A percentile compares a stretch with the other conserved stretches of the same genome.
Evolutionary conservation across 2,329 filamentous ascomycete species (phyloP).

Genomic region (Neofusicoccum laricinum): DNA sequence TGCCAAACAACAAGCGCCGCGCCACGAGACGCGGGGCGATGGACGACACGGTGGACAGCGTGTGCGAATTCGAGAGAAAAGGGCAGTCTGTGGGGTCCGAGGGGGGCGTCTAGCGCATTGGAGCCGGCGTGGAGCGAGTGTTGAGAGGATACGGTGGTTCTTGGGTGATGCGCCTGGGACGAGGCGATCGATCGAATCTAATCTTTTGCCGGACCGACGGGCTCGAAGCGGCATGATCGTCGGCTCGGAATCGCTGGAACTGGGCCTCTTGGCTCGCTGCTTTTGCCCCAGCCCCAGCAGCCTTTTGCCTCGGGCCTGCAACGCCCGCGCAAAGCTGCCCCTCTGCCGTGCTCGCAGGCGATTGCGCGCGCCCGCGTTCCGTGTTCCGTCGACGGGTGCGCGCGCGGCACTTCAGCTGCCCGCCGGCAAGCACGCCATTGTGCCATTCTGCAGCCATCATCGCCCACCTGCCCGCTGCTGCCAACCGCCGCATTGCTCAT

Average conservation of each 20-base stretch:
- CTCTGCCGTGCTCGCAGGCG: not conserved
- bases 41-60: slow-evolving; percentile 15
- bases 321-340: not conserved
- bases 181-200: not conserved
- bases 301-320: not conserved
- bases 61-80: not conserved
- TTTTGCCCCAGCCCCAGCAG: not conserved
- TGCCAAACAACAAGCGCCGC: slow-evolving; percentile 12
- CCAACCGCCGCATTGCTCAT: not conserved
- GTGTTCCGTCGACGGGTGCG: slow-evolving; percentile 3
- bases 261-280: not conserved
- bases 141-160: slow-evolving; percentile 6
- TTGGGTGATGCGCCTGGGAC: not conserved
- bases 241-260: not conserved
- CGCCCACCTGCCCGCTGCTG: not conserved
- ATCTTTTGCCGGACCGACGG: slow-evolving; percentile 3
- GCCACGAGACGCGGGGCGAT: slow-evolving; percentile 9
- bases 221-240: not conserved
- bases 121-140: slow-evolving; percentile 1
- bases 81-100: not conserved
- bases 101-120: slow-evolving; percentile 12
- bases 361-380: not conserved
- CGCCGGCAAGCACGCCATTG: not conserved
- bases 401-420: not conserved
- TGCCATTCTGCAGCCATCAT: not conserved